These are phyloP conservation scores for Vanrija sp. DNA, from an alignment of 1,284 basidiomycete genomes.

Conservation along the genomic window DNA sequence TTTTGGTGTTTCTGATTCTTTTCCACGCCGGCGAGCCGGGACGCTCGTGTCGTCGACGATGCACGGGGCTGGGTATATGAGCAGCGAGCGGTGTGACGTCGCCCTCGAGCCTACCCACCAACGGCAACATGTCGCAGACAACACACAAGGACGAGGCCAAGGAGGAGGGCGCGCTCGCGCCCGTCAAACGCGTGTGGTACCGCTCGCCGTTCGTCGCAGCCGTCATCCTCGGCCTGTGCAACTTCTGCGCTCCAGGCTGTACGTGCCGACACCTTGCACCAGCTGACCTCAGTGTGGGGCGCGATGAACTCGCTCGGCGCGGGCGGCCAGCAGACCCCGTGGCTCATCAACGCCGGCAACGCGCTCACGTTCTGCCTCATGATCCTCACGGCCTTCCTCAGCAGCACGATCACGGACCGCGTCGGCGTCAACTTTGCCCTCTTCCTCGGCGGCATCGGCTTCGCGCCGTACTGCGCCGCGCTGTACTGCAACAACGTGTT, in stretches of 20 bases:
- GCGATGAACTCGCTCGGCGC: slow-evolving; percentile 39
- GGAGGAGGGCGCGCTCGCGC: too few species aligned
- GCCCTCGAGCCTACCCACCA: too few species aligned
- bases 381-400: slow-evolving; percentile 8
- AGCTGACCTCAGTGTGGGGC: slow-evolving; percentile 27
- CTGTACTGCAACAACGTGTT: slow-evolving; percentile 30
- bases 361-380: slow-evolving; percentile 32
- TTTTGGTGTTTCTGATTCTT: too few species aligned
- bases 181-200: not conserved
- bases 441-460: slow-evolving; percentile 14
- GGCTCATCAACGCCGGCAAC: slow-evolving; percentile 40
- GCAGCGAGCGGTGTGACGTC: too few species aligned
- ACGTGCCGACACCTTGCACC: not conserved
- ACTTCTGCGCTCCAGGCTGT: slow-evolving; percentile 12
- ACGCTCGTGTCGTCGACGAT: too few species aligned
- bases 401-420: not conserved
- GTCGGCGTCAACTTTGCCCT: not conserved
- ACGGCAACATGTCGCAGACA: too few species aligned
- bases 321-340: slow-evolving; percentile 27
- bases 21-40: too few species aligned
- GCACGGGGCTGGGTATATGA: too few species aligned
- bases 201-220: not conserved
- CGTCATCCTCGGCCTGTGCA: slow-evolving; percentile 10
- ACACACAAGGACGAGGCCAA: too few species aligned
- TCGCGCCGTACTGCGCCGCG: slow-evolving; percentile 32